Evolutionary conservation across 2,329 filamentous ascomycete species (phyloP).

Genomic region (Didymella segeticola): DNA sequence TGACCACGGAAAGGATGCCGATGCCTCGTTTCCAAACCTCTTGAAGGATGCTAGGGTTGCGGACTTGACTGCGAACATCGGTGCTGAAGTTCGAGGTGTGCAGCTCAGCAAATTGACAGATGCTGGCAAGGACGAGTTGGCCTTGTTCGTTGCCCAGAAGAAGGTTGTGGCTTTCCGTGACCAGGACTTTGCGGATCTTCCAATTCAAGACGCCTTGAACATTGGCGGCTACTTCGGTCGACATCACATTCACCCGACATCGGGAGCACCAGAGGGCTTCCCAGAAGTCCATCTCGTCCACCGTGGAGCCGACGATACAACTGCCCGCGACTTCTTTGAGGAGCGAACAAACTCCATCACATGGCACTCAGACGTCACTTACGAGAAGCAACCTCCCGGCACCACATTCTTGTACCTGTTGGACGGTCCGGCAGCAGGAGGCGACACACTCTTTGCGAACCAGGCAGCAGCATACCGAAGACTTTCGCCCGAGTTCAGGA

Average conservation of each 20-base stretch:
- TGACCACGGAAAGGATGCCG: slow-evolving; percentile 78
- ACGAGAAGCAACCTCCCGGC: slow-evolving; percentile 86
- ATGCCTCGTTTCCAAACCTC: slow-evolving; percentile 72
- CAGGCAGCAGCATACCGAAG: slow-evolving; percentile 81
- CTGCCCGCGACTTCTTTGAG: slow-evolving; percentile 67
- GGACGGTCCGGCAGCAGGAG: slow-evolving; percentile 80
- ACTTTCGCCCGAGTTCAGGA: slow-evolving; percentile 78
- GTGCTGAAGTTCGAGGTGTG: slow-evolving; percentile 73
- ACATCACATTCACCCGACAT: slow-evolving; percentile 82
- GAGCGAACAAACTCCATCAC: slow-evolving; percentile 79
- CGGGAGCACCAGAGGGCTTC: slow-evolving; percentile 74
- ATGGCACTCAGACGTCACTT: slow-evolving; percentile 90
- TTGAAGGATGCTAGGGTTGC: slow-evolving; percentile 61
- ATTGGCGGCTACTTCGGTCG: slow-evolving; percentile 79
- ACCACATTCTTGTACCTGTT: slow-evolving; percentile 89
- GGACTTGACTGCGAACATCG: slow-evolving; percentile 75
- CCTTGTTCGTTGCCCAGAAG: slow-evolving; percentile 75
- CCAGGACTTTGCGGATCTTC: slow-evolving; percentile 70
- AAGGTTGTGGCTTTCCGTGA: slow-evolving; percentile 78
- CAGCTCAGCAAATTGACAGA: slow-evolving; percentile 73
- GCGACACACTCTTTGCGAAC: slow-evolving; percentile 84
- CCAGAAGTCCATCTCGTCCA: slow-evolving; percentile 82
- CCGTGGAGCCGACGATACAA: slow-evolving; percentile 70
- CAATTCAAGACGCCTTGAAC: slow-evolving; percentile 72
- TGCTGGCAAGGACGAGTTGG: slow-evolving; percentile 77